Evolutionary conservation across 345 rosid species (phyloP), one percentile per base, ranked within the genome.

Genomic region (Eucalyptus grandis): DNA sequence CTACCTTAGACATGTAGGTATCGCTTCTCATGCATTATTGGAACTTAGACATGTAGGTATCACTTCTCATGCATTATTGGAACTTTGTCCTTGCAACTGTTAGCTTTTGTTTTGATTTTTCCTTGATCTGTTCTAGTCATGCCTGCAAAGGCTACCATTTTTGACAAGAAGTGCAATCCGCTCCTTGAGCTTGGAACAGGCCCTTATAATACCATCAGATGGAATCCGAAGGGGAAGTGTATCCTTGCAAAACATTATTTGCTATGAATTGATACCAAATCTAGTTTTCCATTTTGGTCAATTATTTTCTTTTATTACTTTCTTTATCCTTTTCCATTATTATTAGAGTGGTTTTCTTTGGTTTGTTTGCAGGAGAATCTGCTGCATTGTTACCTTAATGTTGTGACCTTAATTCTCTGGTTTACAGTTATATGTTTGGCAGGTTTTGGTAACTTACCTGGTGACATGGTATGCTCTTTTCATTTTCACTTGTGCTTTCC

Each of bases 381-480:
- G 15, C 15, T 88, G 85, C 46, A 58, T 31, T 30, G 54, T 3
- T 43, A 15, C 43, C 50, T 34, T 49, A n/a, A 54, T 46, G 13
- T 69, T 82, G 87, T 51, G 58, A 50, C 81, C 96, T 94, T 93
- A 89, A 93, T 88, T 89, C 88, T 19, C 65, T 92, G 89, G 62
- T 92, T 50, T 67, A 49, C 93, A 97, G 99, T 95, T 92, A 69
- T 98, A 83, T 98, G 99, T 80, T 91, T 98, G 91, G 99, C 99
- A 92, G 99, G 99, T 90, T 98, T 98, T 90, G 99, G 99, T 26
- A 98, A 98, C 93, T 94, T 98, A 88, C 99, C 99, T 72, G 99
- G 99, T 91, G 97, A 98, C 91, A 96, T 98, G 99, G 99, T 98
- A 94, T 67, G 91, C 88, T 65, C 3, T 40, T 40, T 77, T 22